These are phyloP conservation scores for Salix caprea DNA, from an alignment of 345 rosid species.

Conservation along the genomic window DNA sequence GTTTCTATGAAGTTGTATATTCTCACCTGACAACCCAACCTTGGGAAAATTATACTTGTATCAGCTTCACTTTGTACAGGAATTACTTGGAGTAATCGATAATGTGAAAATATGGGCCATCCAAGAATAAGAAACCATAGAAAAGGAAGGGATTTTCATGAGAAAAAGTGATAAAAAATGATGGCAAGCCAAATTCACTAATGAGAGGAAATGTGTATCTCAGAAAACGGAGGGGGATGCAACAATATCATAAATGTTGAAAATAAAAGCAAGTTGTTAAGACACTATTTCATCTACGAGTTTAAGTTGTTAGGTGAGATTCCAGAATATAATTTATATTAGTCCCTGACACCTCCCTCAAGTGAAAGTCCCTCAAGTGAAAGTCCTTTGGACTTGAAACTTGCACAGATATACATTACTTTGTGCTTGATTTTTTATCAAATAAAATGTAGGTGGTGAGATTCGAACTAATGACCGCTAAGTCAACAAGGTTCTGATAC, in stretches of 20 bases:
- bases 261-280: background rate
- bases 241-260: background rate
- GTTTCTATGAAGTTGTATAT: conserved; percentile 32
- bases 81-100: background rate
- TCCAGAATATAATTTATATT: too few relatives aligned
- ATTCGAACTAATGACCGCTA: too few relatives aligned
- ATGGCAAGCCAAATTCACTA: background rate
- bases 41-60: conserved; percentile 3
- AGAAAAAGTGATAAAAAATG: background rate
- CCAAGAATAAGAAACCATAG: background rate
- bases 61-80: background rate
- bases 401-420: too few relatives aligned
- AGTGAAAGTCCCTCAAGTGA: too few relatives aligned
- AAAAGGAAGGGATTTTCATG: background rate
- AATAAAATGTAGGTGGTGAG: too few relatives aligned
- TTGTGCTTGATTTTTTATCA: too few relatives aligned
- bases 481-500: too few relatives aligned
- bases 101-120: background rate
- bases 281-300: too few relatives aligned
- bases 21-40: conserved; percentile 73
- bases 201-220: background rate
- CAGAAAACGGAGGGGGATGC: background rate
- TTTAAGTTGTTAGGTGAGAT: too few relatives aligned
- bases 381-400: too few relatives aligned
- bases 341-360: too few relatives aligned